A percentile compares a stretch with the other conserved stretches of the same genome.
Conservation (phyloP, 192 early-diverging fungal genomes). For the Backusella luteola region DNA sequence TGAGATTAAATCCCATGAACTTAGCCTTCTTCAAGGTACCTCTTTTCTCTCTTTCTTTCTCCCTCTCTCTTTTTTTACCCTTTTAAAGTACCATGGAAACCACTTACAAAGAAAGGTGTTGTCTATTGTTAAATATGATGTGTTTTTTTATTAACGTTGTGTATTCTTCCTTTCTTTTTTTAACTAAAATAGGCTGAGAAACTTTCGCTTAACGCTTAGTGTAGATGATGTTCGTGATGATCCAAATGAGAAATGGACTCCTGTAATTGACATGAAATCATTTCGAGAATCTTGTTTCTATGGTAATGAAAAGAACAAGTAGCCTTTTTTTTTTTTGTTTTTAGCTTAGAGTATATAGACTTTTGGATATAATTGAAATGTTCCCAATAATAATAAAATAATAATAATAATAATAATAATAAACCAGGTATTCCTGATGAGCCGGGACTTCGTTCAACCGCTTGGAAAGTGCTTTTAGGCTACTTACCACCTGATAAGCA, state of each 20-base stretch:
- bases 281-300: constrained; percentile 58
- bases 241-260: constrained; percentile 15
- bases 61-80: not conserved
- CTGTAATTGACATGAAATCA: constrained; percentile 42
- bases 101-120: constrained; percentile 33
- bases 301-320: constrained; percentile 34
- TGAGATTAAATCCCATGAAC: not conserved
- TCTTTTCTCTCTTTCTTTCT: not conserved
- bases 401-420: not conserved
- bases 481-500: constrained; percentile 66
- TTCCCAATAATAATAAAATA: not conserved
- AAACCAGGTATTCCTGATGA: constrained; percentile 68
- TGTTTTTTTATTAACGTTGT: not conserved
- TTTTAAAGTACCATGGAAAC: constrained; percentile 18
- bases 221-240: constrained; percentile 12
- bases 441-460: constrained; percentile 51
- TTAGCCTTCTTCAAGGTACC: not conserved
- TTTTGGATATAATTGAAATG: not conserved
- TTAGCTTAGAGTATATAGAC: not conserved
- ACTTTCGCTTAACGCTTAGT: constrained; percentile 22
- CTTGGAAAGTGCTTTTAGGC: constrained; percentile 73
- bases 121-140: not conserved
- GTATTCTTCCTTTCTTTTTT: not conserved
- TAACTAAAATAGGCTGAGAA: constrained; percentile 13
- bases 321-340: not conserved